phyloP scores from a whole-genome alignment of 78 protist species.

The Chrysochromulina tobinii region DNA sequence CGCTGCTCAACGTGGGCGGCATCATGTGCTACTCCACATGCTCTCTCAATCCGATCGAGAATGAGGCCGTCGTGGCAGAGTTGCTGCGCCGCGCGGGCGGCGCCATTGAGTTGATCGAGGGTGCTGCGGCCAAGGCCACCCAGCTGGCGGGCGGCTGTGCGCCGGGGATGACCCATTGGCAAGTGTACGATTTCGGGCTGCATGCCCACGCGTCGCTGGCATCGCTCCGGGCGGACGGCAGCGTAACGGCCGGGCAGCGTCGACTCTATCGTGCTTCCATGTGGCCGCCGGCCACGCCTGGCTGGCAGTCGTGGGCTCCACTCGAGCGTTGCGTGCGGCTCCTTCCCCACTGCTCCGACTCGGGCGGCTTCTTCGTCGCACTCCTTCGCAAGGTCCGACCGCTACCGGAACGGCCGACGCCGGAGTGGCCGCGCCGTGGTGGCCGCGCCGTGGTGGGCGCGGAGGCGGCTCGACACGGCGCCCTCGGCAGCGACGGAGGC shows the following conservation, averaged over 20 bases:
- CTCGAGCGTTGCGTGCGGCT: slow-evolving; percentile 45
- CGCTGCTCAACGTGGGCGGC: slow-evolving; percentile 1
- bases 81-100: neutral
- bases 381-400: slow-evolving; percentile 37
- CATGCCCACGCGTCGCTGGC: neutral
- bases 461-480: too few relatives aligned
- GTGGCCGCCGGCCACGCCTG: neutral
- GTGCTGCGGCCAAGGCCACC: neutral
- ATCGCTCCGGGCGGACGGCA: neutral
- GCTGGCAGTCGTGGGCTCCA: neutral
- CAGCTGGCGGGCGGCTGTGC: neutral
- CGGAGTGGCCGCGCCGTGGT: too few relatives aligned
- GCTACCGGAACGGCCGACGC: neutral
- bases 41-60: slow-evolving; percentile 37
- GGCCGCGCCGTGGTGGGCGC: too few relatives aligned
- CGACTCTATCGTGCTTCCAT: neutral
- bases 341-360: slow-evolving; percentile 58
- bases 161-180: neutral
- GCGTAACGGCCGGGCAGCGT: neutral
- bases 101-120: neutral
- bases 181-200: neutral
- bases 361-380: slow-evolving; percentile 76
- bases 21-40: slow-evolving; percentile 15
- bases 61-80: slow-evolving; percentile 21
- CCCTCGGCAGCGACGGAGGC: too few relatives aligned